A percentile compares a stretch with the other conserved stretches of the same genome.
Conservation (phyloP, 495 filamentous ascomycete species). For the Aspergillus panamensis region DNA sequence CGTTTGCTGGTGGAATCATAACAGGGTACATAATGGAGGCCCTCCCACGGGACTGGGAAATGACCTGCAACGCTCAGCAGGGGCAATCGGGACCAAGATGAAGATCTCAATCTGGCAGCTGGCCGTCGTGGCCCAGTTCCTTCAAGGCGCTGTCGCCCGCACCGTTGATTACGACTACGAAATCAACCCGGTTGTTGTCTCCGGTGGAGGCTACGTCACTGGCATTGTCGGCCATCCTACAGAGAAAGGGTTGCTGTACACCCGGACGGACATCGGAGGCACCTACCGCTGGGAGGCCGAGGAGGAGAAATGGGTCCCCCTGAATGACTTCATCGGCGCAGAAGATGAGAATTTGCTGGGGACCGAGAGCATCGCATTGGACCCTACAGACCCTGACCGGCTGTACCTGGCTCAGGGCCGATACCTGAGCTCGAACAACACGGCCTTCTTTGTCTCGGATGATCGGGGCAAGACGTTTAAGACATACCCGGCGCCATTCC, state of each 20-base stretch:
- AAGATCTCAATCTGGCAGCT: not conserved
- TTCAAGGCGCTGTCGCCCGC: not conserved
- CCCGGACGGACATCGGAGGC: constrained; percentile 61
- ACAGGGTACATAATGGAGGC: constrained; percentile 1
- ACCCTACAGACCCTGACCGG: constrained; percentile 49
- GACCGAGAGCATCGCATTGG: constrained; percentile 55
- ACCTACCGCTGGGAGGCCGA: constrained; percentile 52
- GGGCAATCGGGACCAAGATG: not conserved
- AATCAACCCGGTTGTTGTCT: constrained; percentile 18
- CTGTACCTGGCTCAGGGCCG: constrained; percentile 55
- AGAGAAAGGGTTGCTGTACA: constrained; percentile 55
- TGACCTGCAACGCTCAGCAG: not conserved
- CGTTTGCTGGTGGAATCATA: not conserved
- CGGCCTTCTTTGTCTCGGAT: constrained; percentile 18
- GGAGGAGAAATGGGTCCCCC: constrained; percentile 54
- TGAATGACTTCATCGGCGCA: constrained; percentile 46
- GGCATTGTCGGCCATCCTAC: constrained; percentile 58
- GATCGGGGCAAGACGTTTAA: constrained; percentile 16
- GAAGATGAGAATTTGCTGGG: constrained; percentile 31
- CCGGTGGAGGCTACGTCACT: constrained; percentile 58
- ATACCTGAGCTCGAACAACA: constrained; percentile 16
- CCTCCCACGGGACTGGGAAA: not conserved
- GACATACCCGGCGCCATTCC: constrained; percentile 41
- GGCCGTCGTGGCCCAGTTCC: not conserved
- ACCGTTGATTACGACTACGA: constrained; percentile 14